Percentiles rank a stretch among this genome's conserved stretches.
phyloP scores from a whole-genome alignment of 768 basidiomycete genomes.

The Tubosaeta sp. region DNA sequence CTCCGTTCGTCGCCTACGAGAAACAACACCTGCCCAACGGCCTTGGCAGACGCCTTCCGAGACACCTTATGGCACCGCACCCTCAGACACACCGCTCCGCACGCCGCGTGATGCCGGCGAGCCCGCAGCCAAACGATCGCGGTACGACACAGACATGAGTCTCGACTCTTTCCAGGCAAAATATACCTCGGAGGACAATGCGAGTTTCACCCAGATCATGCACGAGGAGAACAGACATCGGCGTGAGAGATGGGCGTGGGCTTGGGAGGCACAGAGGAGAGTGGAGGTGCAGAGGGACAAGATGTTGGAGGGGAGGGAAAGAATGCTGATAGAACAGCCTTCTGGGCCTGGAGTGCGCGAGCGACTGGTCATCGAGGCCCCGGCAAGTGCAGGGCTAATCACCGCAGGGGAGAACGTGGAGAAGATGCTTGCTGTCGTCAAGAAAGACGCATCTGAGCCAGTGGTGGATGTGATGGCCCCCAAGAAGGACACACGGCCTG shows the following conservation, averaged over 20 bases:
- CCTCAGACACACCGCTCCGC: slow-evolving; percentile 64
- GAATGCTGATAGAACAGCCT: slow-evolving; percentile 67
- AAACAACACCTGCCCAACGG: slow-evolving; percentile 49
- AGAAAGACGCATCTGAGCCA: slow-evolving; percentile 27
- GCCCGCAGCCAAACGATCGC: slow-evolving; percentile 50
- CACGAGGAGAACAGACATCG: slow-evolving; percentile 83
- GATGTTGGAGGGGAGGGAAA: slow-evolving; percentile 66
- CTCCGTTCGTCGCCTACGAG: slow-evolving; percentile 70
- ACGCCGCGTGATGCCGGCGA: slow-evolving; percentile 38
- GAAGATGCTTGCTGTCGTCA: slow-evolving; percentile 19
- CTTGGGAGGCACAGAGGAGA: slow-evolving; percentile 85
- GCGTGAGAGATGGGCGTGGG: slow-evolving; percentile 85
- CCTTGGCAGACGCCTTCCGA: slow-evolving; percentile 46
- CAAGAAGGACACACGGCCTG: slow-evolving; percentile 64
- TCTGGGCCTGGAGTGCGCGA: slow-evolving; percentile 62
- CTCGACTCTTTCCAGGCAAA: slow-evolving; percentile 86
- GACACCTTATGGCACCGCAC: slow-evolving; percentile 60
- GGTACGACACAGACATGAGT: slow-evolving; percentile 57
- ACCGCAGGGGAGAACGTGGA: slow-evolving; percentile 26
- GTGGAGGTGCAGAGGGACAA: slow-evolving; percentile 64
- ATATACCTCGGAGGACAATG: slow-evolving; percentile 96
- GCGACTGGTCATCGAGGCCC: slow-evolving; percentile 59
- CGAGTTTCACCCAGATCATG: slow-evolving; percentile 91
- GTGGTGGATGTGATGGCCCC: slow-evolving; percentile 76
- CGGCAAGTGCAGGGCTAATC: slow-evolving; percentile 53